These are phyloP conservation scores for Zarea fungicola DNA, from an alignment of 2,329 filamentous ascomycete species.

Conservation along the genomic window DNA sequence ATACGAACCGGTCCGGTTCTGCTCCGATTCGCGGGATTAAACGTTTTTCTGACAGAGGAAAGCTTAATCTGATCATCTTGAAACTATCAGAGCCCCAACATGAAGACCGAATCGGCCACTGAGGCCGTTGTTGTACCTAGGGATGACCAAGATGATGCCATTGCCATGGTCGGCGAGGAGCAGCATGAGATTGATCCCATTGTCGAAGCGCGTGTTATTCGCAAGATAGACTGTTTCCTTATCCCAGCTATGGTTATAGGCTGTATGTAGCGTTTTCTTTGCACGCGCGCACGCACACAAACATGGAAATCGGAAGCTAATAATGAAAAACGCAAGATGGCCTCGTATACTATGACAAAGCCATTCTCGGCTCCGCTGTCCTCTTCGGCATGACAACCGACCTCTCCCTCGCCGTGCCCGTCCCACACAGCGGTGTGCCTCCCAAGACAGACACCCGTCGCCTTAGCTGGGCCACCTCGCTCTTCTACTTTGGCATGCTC, in stretches of 20 bases:
- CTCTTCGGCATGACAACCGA: conserved; percentile 74
- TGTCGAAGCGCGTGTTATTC: conserved; percentile 50
- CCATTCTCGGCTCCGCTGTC: conserved; percentile 66
- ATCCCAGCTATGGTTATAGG: conserved; percentile 62
- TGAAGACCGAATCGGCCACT: neutral
- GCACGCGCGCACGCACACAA: too few relatives aligned
- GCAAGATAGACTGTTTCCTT: conserved; percentile 62
- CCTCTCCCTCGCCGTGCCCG: conserved; percentile 51
- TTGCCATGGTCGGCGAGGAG: conserved; percentile 55
- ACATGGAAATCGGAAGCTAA: too few relatives aligned
- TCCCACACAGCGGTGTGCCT: conserved; percentile 38
- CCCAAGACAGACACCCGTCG: conserved; percentile 65
- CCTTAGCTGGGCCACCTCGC: conserved; percentile 69
- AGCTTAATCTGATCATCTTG: neutral
- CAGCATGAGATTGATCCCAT: conserved; percentile 48
- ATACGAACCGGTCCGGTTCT: neutral
- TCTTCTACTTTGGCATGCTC: conserved; percentile 79
- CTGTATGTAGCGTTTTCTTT: conserved; percentile 22
- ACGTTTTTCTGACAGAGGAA: neutral
- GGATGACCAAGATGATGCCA: conserved; percentile 40
- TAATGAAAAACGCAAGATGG: too few relatives aligned
- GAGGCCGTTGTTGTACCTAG: neutral
- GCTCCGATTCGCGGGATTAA: neutral
- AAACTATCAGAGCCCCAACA: too few relatives aligned
- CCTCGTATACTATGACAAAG: conserved; percentile 47